Percentiles rank a stretch among this genome's conserved stretches.
phyloP scores from a whole-genome alignment of 192 early-diverging fungal genomes.

The Powellomyces hirtus region DNA sequence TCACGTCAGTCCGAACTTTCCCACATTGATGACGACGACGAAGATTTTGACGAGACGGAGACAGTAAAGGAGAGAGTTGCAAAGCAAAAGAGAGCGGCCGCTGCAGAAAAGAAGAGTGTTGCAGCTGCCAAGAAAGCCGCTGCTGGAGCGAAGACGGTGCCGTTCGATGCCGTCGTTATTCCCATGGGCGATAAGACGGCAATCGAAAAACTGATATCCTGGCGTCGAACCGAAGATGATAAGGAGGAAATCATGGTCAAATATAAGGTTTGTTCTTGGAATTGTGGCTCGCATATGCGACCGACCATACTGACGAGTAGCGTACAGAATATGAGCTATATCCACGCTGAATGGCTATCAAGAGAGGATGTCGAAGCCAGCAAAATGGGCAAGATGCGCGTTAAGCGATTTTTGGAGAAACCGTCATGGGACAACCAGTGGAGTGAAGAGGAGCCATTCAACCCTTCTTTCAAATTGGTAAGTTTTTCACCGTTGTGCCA shows the following conservation, averaged over 20 bases:
- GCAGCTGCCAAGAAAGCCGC: not conserved
- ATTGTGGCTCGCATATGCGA: too few species aligned
- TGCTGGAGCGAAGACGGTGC: slow-evolving; percentile 19
- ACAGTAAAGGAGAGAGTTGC: slow-evolving; percentile 13
- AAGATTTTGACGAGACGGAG: slow-evolving; percentile 18
- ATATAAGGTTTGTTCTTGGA: too few species aligned
- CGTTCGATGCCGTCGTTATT: slow-evolving; percentile 41
- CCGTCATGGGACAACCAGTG: slow-evolving; percentile 51
- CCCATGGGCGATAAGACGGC: slow-evolving; percentile 44
- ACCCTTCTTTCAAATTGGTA: slow-evolving; percentile 49
- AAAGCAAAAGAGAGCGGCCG: slow-evolving; percentile 7
- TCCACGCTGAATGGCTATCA: slow-evolving; percentile 72
- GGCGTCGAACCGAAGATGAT: slow-evolving; percentile 32
- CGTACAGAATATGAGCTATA: slow-evolving; percentile 65
- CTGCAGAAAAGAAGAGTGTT: not conserved
- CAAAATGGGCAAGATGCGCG: slow-evolving; percentile 64
- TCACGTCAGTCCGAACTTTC: not conserved
- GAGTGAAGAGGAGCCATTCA: slow-evolving; percentile 63
- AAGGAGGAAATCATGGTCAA: slow-evolving; percentile 70
- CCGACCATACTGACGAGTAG: too few species aligned
- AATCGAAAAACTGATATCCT: slow-evolving; percentile 49
- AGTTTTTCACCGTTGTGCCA: too few species aligned
- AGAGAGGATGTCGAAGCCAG: slow-evolving; percentile 43
- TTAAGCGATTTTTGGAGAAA: slow-evolving; percentile 74
- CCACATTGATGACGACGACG: slow-evolving; percentile 19